Percentiles rank a stretch among this genome's conserved stretches.
phyloP scores from a whole-genome alignment of 129 eudicot genomes.

The Ambrosia artemisiifolia region DNA sequence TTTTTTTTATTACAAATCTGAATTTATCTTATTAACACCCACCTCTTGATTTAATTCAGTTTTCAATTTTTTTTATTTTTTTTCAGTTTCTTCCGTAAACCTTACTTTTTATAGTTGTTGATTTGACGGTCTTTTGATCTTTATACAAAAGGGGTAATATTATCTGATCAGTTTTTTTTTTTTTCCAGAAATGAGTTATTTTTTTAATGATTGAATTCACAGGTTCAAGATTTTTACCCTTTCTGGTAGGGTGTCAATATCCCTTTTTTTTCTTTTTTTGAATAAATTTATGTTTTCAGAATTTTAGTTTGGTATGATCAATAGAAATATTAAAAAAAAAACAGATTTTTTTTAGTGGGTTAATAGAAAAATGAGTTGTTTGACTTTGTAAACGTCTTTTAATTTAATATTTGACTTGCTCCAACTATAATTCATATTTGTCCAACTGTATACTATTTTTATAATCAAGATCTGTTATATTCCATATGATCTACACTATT shows the following conservation, averaged over 20 bases:
- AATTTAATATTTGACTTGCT: conserved; percentile 7
- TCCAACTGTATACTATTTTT: neutral
- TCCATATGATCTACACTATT: conserved; percentile 6
- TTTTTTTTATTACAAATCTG: neutral
- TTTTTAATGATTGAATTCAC: conserved; percentile 11
- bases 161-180: neutral
- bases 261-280: neutral
- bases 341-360: conserved; percentile 17
- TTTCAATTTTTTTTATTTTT: neutral
- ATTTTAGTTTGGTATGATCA: neutral
- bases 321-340: neutral
- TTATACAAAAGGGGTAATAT: conserved; percentile 12
- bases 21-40: neutral
- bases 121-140: conserved; percentile 9
- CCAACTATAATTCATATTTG: conserved; percentile 17
- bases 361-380: conserved; percentile 13
- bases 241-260: conserved; percentile 11
- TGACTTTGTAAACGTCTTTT: conserved; percentile 21
- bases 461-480: conserved; percentile 6
- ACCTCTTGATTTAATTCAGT: conserved; percentile 7
- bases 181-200: conserved; percentile 18
- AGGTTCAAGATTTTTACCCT: conserved; percentile 10
- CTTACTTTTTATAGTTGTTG: neutral
- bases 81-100: neutral
- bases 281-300: conserved; percentile 6